Conservation (phyloP, 2,329 filamentous ascomycete genomes). For the Eurotiales sp. region DNA sequence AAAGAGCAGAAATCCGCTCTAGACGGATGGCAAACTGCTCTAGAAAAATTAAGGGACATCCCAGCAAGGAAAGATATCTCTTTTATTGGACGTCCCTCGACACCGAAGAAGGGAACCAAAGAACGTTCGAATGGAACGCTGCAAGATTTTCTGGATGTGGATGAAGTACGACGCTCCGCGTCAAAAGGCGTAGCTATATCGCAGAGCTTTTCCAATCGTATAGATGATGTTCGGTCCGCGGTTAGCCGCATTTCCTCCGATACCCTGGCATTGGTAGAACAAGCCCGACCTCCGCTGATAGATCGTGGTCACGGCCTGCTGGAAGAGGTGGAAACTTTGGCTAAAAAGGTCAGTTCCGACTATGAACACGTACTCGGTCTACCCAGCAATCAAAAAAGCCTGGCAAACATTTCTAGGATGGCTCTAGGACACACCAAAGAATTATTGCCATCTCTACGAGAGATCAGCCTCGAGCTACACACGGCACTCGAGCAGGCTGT, state of each 20-base stretch:
- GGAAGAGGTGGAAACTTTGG: constrained; percentile 80
- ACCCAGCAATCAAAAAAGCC: constrained; percentile 61
- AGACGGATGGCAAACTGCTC: constrained; percentile 40
- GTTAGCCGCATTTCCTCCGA: constrained; percentile 59
- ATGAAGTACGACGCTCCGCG: constrained; percentile 69
- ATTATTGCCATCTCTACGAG: constrained; percentile 57
- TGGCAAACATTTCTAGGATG: constrained; percentile 61
- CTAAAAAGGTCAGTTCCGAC: constrained; percentile 82
- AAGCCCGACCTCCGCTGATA: constrained; percentile 50
- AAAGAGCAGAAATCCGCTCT: constrained; percentile 43
- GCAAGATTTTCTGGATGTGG: constrained; percentile 71
- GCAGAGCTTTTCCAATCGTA: constrained; percentile 57
- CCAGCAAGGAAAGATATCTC: constrained; percentile 43
- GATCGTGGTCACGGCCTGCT: constrained; percentile 67
- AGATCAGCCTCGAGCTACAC: constrained; percentile 54
- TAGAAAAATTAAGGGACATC: constrained; percentile 36
- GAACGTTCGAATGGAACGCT: constrained; percentile 55
- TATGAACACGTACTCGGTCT: constrained; percentile 72
- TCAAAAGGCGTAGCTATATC: constrained; percentile 58
- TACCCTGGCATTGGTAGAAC: constrained; percentile 39
- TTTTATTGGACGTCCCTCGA: constrained; percentile 38
- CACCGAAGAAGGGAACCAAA: constrained; percentile 38
- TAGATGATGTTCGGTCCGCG: constrained; percentile 58
- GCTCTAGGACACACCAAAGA: constrained; percentile 62
- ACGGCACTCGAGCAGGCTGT: constrained; percentile 48